Evolutionary conservation across 1,139 yeast genomes (phyloP), one percentile per base, ranked within the genome.

Genomic region (Geotrichum reessii): DNA sequence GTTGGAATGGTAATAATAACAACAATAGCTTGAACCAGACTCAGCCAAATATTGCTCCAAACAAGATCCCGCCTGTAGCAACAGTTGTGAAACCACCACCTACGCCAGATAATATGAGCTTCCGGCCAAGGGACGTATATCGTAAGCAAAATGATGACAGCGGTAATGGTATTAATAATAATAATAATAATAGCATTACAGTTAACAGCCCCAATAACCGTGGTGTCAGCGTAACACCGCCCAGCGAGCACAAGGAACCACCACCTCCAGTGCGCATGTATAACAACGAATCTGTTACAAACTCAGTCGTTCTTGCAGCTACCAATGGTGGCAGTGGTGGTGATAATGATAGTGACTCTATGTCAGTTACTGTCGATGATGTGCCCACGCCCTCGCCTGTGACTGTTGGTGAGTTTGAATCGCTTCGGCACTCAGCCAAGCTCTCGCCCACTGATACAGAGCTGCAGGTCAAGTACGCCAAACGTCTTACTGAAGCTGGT

Each of bases 401-500:
- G 31, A 68, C 71, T 3, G 66, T 67, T 8, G 65, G 65, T 47
- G 67, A 67, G 58, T 66, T 73, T 56, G 76, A 73, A 59, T 57
- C 64, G 8, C 58, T 61, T 5, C 67, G 74, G 4, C 21, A 21
- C 6, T 44, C 55, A 11, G 44, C 44, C 5, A 37, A 37, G 17
- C 44, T 37, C 17, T 17, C 44, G 6, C 21, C 44, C 7, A n/a
- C 44, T 6, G 44, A 37, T 9, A n/a, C 63, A 63, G 19, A 62
- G 63, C 22, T 74, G 75, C 11, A 60, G 63, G n/a, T 62, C 62
- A 25, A 74, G 46, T 69, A 69, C 52, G 79, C 78, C 33, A 68
- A 71, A 60, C 65, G 66, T 55, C 67, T 74, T 54, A 66, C 69
- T 28, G 73, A 70, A 58, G 78, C 77, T 0, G 65, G 72, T 14